These are phyloP conservation scores for Melaleuca quinquenervia DNA, from an alignment of 345 rosid species.

Conservation along the genomic window DNA sequence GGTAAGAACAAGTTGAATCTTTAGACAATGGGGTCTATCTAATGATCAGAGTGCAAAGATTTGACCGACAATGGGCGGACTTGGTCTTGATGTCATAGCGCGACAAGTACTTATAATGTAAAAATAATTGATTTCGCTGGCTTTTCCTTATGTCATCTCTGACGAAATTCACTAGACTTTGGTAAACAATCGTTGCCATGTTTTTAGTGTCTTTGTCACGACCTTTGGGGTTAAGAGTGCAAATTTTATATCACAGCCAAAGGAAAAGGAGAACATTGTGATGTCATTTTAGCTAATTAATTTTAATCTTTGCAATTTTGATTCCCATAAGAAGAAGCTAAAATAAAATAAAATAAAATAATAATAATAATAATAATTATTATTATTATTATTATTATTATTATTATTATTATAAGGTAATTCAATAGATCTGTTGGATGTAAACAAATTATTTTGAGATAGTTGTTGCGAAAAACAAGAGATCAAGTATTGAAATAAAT, in stretches of 20 bases:
- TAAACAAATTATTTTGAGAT: too few species aligned
- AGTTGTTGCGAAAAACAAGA: too few species aligned
- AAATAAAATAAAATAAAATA: too few species aligned
- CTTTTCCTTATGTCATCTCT: not conserved
- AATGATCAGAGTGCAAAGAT: not conserved
- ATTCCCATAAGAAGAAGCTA: too few species aligned
- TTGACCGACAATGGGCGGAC: not conserved
- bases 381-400: too few species aligned
- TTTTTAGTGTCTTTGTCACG: not conserved
- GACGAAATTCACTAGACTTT: not conserved
- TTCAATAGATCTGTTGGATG: too few species aligned
- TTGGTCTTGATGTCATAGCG: not conserved
- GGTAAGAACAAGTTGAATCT: not conserved
- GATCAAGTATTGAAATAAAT: too few species aligned
- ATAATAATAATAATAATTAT: too few species aligned
- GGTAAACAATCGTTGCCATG: too few species aligned
- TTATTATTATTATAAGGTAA: too few species aligned
- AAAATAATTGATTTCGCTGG: not conserved
- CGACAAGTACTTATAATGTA: not conserved
- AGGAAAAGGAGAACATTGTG: not conserved
- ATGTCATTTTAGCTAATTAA: not conserved
- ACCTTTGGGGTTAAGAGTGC: not conserved
- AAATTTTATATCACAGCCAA: not conserved
- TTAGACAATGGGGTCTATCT: not conserved
- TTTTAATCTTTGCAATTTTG: too few species aligned